phyloP scores from a whole-genome alignment of 352 stramenopile species.

The Phytophthora podocarpi region DNA sequence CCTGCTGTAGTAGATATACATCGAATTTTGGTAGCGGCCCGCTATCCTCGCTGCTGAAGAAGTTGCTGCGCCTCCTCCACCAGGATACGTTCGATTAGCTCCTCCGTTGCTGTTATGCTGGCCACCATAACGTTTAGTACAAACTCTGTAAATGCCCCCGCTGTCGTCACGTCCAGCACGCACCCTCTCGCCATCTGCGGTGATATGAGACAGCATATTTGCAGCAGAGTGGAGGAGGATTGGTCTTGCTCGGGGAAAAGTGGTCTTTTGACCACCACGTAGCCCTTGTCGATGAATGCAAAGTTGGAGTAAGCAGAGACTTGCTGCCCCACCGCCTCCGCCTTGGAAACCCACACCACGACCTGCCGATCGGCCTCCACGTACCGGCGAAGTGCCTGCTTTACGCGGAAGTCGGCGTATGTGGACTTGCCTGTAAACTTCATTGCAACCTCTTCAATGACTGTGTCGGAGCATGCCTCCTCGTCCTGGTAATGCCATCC shows the following conservation, averaged over 20 bases:
- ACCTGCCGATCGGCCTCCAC: conserved; percentile 56
- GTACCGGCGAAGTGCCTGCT: conserved; percentile 62
- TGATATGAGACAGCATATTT: conserved; percentile 64
- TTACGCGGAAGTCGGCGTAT: conserved; percentile 53
- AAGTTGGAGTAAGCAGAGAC: conserved; percentile 45
- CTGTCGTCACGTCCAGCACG: conserved; percentile 25
- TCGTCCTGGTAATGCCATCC: conserved; percentile 26
- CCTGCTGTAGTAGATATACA: no score
- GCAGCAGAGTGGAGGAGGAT: conserved; percentile 40
- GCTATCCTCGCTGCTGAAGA: conserved; percentile 7
- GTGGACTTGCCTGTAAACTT: conserved; percentile 59
- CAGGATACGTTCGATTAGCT: conserved; percentile 52
- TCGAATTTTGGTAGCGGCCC: no score
- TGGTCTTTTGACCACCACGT: conserved; percentile 59
- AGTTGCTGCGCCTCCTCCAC: conserved; percentile 24
- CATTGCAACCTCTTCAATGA: conserved; percentile 60
- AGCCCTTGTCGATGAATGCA: conserved; percentile 62
- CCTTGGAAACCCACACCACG: conserved; percentile 63
- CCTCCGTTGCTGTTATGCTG: conserved; percentile 46
- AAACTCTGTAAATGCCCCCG: conserved; percentile 51
- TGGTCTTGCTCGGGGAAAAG: conserved; percentile 20
- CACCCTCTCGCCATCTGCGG: conserved; percentile 39
- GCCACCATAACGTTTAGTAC: conserved; percentile 46
- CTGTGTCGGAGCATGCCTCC: conserved; percentile 44
- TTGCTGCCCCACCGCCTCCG: conserved; percentile 45